These are phyloP conservation scores for Kodamaea arcana DNA, from an alignment of 1,139 yeast genomes.

Conservation along the genomic window DNA sequence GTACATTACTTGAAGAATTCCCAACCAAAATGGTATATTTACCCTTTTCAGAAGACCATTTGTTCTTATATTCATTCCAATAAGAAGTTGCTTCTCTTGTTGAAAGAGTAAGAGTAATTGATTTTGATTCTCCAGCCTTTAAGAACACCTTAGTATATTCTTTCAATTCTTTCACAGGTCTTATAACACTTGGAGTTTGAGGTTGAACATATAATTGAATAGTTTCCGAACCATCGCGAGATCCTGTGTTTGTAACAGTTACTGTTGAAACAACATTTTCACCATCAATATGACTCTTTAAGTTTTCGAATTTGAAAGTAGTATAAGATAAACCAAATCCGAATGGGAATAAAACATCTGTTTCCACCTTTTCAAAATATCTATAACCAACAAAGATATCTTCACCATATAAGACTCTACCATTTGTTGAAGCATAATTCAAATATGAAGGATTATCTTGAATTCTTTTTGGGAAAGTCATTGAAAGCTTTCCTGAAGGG, in stretches of 20 bases:
- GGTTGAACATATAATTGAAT: slow-evolving; percentile 46
- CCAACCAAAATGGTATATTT: slow-evolving; percentile 50
- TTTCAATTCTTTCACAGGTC: slow-evolving; percentile 57
- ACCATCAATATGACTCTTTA: slow-evolving; percentile 12
- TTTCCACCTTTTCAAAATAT: slow-evolving; percentile 49
- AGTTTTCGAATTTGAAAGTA: slow-evolving; percentile 25
- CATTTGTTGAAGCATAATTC: slow-evolving; percentile 22
- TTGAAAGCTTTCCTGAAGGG: slow-evolving; percentile 24
- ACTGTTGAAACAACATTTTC: slow-evolving; percentile 21
- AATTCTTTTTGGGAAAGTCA: slow-evolving; percentile 22
- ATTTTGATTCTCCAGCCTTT: slow-evolving; percentile 35
- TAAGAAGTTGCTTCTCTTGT: slow-evolving; percentile 51
- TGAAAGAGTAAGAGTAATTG: slow-evolving; percentile 32
- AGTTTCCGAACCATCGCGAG: slow-evolving; percentile 41
- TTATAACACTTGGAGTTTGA: slow-evolving; percentile 34
- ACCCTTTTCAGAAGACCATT: slow-evolving; percentile 52
- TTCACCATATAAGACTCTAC: slow-evolving; percentile 51
- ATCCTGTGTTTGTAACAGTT: slow-evolving; percentile 41
- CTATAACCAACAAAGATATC: slow-evolving; percentile 61
- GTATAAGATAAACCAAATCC: slow-evolving; percentile 62
- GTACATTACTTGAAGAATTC: slow-evolving; percentile 22
- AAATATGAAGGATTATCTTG: slow-evolving; percentile 23
- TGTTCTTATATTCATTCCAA: slow-evolving; percentile 45
- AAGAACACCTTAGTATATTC: slow-evolving; percentile 49
- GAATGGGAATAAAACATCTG: slow-evolving; percentile 51